Percentiles rank a stretch among this genome's conserved stretches.
Evolutionary conservation across 2,329 filamentous ascomycete genomes (phyloP).

Genomic region (Arthroderma uncinatum): DNA sequence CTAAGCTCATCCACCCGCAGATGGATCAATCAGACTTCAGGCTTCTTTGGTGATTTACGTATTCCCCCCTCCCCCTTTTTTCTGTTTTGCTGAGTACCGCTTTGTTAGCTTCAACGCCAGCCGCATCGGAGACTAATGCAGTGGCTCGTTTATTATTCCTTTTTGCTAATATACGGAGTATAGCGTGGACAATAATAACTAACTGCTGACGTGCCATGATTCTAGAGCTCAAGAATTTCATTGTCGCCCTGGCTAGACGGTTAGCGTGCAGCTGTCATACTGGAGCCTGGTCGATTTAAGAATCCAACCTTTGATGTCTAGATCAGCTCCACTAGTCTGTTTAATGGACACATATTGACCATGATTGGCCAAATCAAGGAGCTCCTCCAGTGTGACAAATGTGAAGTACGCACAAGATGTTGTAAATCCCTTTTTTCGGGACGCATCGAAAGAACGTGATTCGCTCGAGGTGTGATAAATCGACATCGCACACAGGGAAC

Average conservation of each 20-base stretch:
- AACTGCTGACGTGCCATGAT: neutral
- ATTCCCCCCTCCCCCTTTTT: neutral
- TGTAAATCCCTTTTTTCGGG: neutral
- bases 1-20: neutral
- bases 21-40: neutral
- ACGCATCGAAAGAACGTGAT: neutral
- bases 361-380: neutral
- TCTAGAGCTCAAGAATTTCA: neutral
- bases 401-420: neutral
- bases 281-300: neutral
- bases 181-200: too few species aligned
- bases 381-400: neutral
- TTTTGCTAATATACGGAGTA: too few species aligned
- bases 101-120: neutral
- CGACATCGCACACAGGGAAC: neutral
- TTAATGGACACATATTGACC: too few species aligned
- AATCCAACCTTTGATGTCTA: neutral
- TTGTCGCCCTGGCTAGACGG: neutral
- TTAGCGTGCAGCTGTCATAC: neutral
- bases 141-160: neutral
- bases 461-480: neutral
- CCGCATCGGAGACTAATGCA: neutral
- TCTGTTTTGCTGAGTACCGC: neutral
- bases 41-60: neutral
- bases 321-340: constrained; percentile 1